phyloP scores from a whole-genome alignment of 2,329 filamentous ascomycete species.

The Verticillium alfalfae region DNA sequence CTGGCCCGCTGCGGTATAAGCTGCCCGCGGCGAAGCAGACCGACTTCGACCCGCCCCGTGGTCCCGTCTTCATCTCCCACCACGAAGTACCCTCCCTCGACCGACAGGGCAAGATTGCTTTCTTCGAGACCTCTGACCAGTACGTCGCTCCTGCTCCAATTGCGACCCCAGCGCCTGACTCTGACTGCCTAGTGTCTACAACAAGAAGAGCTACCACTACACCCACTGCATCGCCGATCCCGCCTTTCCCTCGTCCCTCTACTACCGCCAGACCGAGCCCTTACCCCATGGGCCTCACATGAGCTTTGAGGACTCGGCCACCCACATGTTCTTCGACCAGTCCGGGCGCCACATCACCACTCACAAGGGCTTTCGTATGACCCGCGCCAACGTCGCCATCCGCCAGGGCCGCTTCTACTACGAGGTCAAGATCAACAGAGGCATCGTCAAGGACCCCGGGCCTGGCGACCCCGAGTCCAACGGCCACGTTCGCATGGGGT shows the following conservation, averaged over 20 bases:
- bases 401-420: conserved; percentile 90
- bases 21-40: conserved; percentile 56
- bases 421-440: conserved; percentile 84
- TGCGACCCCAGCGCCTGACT: background rate
- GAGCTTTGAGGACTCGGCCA: conserved; percentile 87
- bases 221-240: conserved; percentile 88
- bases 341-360: conserved; percentile 76
- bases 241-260: conserved; percentile 76
- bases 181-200: conserved; percentile 42
- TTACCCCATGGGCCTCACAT: conserved; percentile 79
- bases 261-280: conserved; percentile 84
- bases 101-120: conserved; percentile 44
- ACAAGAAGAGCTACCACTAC: conserved; percentile 77
- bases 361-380: conserved; percentile 88
- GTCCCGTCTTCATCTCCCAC: conserved; percentile 51
- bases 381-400: conserved; percentile 83
- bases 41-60: conserved; percentile 56
- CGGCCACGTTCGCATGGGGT: conserved; percentile 77
- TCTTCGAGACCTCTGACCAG: conserved; percentile 61
- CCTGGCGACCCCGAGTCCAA: conserved; percentile 41
- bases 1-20: conserved; percentile 55
- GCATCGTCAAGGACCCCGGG: conserved; percentile 48
- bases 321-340: conserved; percentile 76
- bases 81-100: conserved; percentile 45
- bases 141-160: conserved; percentile 27